Conservation (phyloP, 768 basidiomycete species). For the Auricularia auricula-judae region DNA sequence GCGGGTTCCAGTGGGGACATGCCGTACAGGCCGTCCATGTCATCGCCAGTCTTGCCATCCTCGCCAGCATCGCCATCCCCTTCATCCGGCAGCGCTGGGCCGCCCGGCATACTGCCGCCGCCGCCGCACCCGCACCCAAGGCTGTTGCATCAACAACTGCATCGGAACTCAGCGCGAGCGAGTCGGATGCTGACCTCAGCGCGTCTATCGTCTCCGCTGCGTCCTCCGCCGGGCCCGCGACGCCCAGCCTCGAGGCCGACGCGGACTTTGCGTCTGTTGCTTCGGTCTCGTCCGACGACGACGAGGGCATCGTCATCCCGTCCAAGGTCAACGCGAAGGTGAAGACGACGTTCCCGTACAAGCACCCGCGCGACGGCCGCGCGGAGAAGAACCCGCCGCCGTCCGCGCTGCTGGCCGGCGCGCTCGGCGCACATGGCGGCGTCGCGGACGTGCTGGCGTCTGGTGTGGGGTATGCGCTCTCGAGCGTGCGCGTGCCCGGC, state of each 20-base stretch:
- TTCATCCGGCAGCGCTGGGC: conserved; percentile 1
- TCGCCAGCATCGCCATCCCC: conserved; percentile 1
- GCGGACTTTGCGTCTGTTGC: background rate
- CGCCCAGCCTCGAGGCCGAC: background rate
- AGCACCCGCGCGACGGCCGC: background rate
- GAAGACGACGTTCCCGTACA: background rate
- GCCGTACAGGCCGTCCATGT: conserved; percentile 34
- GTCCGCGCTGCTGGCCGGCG: conserved; percentile 24
- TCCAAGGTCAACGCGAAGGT: background rate
- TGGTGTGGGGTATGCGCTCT: conserved; percentile 4
- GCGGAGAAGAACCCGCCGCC: conserved; percentile 20
- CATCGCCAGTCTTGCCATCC: conserved; percentile 15
- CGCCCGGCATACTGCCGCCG: background rate
- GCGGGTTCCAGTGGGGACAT: conserved; percentile 32
- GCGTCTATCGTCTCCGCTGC: background rate
- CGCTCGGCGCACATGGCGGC: conserved; percentile 29
- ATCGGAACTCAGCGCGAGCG: background rate
- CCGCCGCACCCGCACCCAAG: background rate
- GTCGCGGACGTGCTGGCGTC: conserved; percentile 25
- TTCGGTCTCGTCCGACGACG: background rate
- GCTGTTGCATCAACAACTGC: background rate
- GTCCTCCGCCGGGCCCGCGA: background rate
- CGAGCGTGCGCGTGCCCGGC: conserved; percentile 13
- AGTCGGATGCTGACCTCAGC: background rate
- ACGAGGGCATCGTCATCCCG: background rate